phyloP scores from a whole-genome alignment of 2,329 filamentous ascomycete genomes.

The Graphilbum ipis-grandicollis region DNA sequence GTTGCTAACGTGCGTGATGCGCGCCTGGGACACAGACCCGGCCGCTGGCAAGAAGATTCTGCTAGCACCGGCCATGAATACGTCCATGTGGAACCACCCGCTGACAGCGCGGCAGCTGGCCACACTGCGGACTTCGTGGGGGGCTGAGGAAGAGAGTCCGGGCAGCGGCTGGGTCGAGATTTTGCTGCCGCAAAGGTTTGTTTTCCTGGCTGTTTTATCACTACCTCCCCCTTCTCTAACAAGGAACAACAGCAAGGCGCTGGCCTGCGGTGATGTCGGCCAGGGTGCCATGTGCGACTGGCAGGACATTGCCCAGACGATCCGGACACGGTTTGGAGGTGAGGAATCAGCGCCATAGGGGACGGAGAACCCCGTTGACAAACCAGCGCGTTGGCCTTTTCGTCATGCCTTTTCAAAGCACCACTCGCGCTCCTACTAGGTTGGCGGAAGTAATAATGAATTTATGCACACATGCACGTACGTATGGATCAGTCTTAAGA shows the following conservation, averaged over 20 bases:
- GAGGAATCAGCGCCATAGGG: too few species aligned
- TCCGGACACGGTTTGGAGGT: too few species aligned
- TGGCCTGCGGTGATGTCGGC: slow-evolving; percentile 76
- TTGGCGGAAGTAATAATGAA: too few species aligned
- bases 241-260: slow-evolving; percentile 38
- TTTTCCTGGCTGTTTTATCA: neutral
- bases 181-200: slow-evolving; percentile 42
- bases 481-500: too few species aligned
- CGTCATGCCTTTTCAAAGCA: too few species aligned
- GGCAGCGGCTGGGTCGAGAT: slow-evolving; percentile 45
- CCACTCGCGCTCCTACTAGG: too few species aligned
- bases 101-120: slow-evolving; percentile 57
- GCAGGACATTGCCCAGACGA: slow-evolving; percentile 50
- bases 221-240: neutral
- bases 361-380: too few species aligned
- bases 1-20: slow-evolving; percentile 53
- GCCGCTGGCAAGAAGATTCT: slow-evolving; percentile 47
- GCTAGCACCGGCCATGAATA: slow-evolving; percentile 67
- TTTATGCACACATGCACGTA: too few species aligned
- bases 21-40: slow-evolving; percentile 75
- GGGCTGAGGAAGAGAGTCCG: slow-evolving; percentile 17
- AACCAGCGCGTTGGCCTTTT: too few species aligned
- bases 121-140: slow-evolving; percentile 61
- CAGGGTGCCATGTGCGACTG: slow-evolving; percentile 72
- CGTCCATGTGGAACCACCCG: slow-evolving; percentile 76